phyloP scores from a whole-genome alignment of 768 basidiomycete species.

The Hypsizygus marmoreus region DNA sequence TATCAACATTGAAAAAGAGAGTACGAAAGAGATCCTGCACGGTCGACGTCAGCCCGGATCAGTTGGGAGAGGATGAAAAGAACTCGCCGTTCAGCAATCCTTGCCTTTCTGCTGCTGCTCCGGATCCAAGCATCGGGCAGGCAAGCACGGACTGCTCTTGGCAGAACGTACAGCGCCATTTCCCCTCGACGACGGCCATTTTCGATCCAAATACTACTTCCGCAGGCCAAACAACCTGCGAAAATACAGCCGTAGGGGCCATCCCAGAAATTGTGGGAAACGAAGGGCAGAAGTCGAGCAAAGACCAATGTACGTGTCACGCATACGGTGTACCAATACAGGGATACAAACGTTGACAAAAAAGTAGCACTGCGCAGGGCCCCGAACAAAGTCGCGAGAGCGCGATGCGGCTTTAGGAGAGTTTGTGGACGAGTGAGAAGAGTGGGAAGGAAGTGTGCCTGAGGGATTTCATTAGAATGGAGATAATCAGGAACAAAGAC shows the following conservation, averaged over 20 bases:
- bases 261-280: slow-evolving; percentile 82
- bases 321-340: slow-evolving; percentile 74
- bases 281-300: slow-evolving; percentile 60
- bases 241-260: slow-evolving; percentile 71
- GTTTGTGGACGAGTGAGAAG: slow-evolving; percentile 58
- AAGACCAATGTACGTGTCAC: slow-evolving; percentile 64
- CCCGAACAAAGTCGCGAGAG: slow-evolving; percentile 46
- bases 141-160: slow-evolving; percentile 64
- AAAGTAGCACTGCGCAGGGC: slow-evolving; percentile 70
- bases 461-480: slow-evolving; percentile 3
- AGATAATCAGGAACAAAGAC: slow-evolving; percentile 1
- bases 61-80: not conserved
- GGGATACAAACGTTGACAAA: slow-evolving; percentile 69
- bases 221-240: slow-evolving; percentile 68
- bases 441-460: slow-evolving; percentile 74
- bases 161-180: slow-evolving; percentile 79
- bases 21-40: slow-evolving; percentile 54
- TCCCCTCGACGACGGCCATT: slow-evolving; percentile 71
- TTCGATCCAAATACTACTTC: slow-evolving; percentile 79
- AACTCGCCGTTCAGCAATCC: slow-evolving; percentile 57
- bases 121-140: slow-evolving; percentile 58
- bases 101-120: slow-evolving; percentile 40
- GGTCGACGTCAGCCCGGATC: slow-evolving; percentile 2
- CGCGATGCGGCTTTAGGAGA: slow-evolving; percentile 45
- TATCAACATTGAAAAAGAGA: slow-evolving; percentile 67